Base-by-base conservation (phyloP, 306 rosid species). In the Luffa aegyptiaca region DNA sequence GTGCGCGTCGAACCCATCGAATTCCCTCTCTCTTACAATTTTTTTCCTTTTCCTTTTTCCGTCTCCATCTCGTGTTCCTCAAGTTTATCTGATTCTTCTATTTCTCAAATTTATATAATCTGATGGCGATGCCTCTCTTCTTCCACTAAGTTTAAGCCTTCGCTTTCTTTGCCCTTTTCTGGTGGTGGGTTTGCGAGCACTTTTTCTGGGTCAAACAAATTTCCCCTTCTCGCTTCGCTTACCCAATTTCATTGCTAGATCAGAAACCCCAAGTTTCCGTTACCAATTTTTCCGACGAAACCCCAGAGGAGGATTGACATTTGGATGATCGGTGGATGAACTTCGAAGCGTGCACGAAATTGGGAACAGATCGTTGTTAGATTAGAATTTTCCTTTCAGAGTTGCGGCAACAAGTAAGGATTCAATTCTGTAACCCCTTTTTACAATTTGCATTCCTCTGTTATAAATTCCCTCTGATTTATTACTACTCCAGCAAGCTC, bases 381-480 rank as follows among this genome's bases (percentile, higher is more conserved):
- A 41, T 26, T 11, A 26, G 31, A 26, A 26, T 57, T 69, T 64
- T n/a, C 48, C 20, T 33, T 33, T 33, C 46, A 73, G 18, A 69
- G 52, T 73, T 21, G 37, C 10, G 13, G 48, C 21, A 3, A 71
- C 93, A 86, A 87, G 94, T 84, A 89, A 88, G 91, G 85, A 90
- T 88, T 36, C 84, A 52, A 87, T 88, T 90, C 86, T 44, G n/a
- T 83, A 85, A 68, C 80, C 79, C 64, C 64, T 6, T 72, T 72
- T 68, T 81, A 17, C 65, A 63, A 36, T 49, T 69, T 42, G 33
- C 14, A n/a, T 68, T 2, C 8, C 36, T 69, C 53, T 69, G 53
- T n/a, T 68, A 8, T 41, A 9, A 41, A n/a, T 68, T 36, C 5
- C 46, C 20, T 37, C 26, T 8, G 26, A 36, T 37, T 37, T 37